These are phyloP conservation scores for Fraxinus americana DNA, from an alignment of 257 asterid species.

Conservation along the genomic window DNA sequence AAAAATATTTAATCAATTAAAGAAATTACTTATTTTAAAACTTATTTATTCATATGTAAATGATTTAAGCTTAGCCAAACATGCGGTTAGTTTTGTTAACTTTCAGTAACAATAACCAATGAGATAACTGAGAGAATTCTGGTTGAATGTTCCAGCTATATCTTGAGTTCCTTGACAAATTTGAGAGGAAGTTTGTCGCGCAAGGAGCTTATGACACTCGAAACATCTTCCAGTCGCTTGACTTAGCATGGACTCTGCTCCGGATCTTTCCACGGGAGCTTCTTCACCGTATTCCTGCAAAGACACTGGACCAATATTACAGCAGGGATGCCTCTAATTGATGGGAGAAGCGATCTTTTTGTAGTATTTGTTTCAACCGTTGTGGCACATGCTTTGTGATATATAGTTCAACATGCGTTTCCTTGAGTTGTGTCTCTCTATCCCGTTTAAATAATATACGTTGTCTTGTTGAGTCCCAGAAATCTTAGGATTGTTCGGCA, in stretches of 20 bases:
- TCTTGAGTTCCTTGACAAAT: conserved; percentile 56
- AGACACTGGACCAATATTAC: conserved; percentile 50
- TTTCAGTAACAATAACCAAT: no score
- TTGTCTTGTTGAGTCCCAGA: conserved; percentile 37
- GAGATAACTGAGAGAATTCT: not conserved
- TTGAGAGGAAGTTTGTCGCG: conserved; percentile 54
- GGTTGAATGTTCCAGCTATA: conserved; percentile 36
- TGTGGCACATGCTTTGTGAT: conserved; percentile 34
- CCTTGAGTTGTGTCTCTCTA: conserved; percentile 36
- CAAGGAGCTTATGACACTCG: conserved; percentile 64
- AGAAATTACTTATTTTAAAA: no score
- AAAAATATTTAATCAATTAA: no score
- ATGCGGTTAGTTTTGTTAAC: no score
- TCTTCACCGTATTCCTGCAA: conserved; percentile 46
- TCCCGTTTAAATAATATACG: conserved; percentile 50
- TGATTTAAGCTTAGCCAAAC: no score
- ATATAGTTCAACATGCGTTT: conserved; percentile 34
- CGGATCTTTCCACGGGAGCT: conserved; percentile 56
- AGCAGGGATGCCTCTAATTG: conserved; percentile 50
- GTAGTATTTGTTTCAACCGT: no score
- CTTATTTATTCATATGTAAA: not conserved
- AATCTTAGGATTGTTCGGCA: conserved; percentile 40
- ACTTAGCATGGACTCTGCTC: conserved; percentile 58
- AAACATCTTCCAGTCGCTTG: conserved; percentile 56
- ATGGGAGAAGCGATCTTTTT: conserved; percentile 10